Evolutionary conservation across 805 yeast species (phyloP), one percentile per base, ranked within the genome.

Genomic region (Dipodascus albidus): DNA sequence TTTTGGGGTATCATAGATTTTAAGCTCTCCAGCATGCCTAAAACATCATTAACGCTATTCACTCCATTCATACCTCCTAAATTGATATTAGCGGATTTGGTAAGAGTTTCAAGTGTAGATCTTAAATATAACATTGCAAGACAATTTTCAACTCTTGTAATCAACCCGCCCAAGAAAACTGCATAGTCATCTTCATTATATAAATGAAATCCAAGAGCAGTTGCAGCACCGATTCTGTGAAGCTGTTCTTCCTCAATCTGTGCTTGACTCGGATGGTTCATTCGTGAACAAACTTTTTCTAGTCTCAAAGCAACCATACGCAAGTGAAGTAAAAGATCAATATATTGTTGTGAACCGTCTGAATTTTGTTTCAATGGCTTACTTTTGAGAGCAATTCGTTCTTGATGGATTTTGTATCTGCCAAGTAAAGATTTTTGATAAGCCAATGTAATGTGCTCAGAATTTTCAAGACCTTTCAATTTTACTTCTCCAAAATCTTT

Each of bases 381-480:
- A 1, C 60, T 59, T 20, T 59, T 24, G 11, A 54, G 53, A 0
- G 62, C 63, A 17, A 38, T 8, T 38, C 44, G 17, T 48, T 41
- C 41, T 6, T n/a, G 50, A 35, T 54, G 56, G 38, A 47, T 38
- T 15, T 42, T 50, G 35, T 47, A 49, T 19, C 98, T 75, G 2
- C 83, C 71, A 2, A 74, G 75, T 54, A 90, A 70, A 23, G 74
- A 72, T 53, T 74, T 72, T 1, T 98, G 95, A 70, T 83, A 90
- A 0, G 82, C 79, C 50, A 88, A 73, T 22, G 95, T 85, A n/a
- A 93, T 83, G 41, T 77, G 76, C 67, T 93, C 99, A 1, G 96
- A 96, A 35, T 89, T 83, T 75, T 93, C 99, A 17, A 93, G 75
- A 19, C 99, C 99, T 67, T 93, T 93, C 63, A 93, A 74, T 66